Conservation (phyloP, 2,329 filamentous ascomycete genomes). For the Dactylellina parvicollis region DNA sequence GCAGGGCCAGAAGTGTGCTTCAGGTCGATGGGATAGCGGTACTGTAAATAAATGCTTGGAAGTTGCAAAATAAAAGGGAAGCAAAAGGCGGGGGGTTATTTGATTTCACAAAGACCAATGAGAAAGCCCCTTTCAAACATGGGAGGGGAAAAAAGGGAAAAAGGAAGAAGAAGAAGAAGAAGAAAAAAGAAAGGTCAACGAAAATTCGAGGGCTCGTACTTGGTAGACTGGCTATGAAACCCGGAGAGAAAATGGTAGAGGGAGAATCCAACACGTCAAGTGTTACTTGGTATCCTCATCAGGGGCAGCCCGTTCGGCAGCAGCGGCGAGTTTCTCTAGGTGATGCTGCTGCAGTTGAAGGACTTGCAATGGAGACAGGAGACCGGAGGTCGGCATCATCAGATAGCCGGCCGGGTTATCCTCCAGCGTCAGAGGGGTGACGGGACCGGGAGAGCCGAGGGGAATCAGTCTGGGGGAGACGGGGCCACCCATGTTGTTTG, state of each 20-base stretch:
- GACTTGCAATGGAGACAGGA: conserved; percentile 27
- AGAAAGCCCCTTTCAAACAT: no score
- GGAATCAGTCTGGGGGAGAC: conserved; percentile 57
- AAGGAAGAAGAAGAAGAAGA: background rate
- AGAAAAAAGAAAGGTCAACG: conserved; percentile 56
- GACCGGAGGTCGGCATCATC: conserved; percentile 14
- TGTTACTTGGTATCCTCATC: conserved; percentile 56
- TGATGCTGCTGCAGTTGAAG: conserved; percentile 43
- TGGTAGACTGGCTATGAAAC: no score
- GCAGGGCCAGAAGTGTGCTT: no score
- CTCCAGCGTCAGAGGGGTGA: conserved; percentile 57
- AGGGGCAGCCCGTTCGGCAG: conserved; percentile 60
- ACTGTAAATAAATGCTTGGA: conserved; percentile 11
- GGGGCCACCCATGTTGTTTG: conserved; percentile 54
- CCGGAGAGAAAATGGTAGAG: conserved; percentile 56
- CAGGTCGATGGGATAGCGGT: background rate
- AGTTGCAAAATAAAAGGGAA: conserved; percentile 59
- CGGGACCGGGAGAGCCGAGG: conserved; percentile 57
- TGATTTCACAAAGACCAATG: background rate
- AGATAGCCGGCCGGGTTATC: conserved; percentile 54
- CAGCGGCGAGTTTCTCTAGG: conserved; percentile 38
- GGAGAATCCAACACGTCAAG: background rate
- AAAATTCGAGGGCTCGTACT: background rate
- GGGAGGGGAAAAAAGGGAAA: background rate
- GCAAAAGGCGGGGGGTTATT: no score